Conservation (phyloP, 495 filamentous ascomycete species). For the Aspergillus mulundensis region DNA sequence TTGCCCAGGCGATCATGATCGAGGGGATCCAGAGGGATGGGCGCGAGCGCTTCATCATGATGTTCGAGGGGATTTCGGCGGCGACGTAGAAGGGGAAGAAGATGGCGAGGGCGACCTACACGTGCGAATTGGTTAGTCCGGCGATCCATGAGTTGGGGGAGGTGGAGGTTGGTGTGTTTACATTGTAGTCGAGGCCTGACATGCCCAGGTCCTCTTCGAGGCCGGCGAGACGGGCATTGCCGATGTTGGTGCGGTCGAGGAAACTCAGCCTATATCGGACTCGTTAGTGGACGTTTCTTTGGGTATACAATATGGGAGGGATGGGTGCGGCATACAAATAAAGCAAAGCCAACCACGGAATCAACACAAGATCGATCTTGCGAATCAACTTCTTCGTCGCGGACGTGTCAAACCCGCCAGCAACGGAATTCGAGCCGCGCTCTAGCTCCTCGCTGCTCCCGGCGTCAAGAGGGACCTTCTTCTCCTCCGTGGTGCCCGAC, state of each 20-base stretch:
- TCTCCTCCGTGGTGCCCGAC: constrained; percentile 2
- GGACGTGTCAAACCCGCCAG: not conserved
- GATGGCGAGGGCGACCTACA: constrained; percentile 14
- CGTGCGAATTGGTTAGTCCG: not conserved
- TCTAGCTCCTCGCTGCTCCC: constrained; percentile 10
- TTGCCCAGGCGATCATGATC: constrained; percentile 15
- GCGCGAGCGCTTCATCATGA: constrained; percentile 16
- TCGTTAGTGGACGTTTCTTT: no score
- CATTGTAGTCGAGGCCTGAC: constrained; percentile 15
- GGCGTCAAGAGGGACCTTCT: constrained; percentile 4
- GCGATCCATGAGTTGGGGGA: no score
- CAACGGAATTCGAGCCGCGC: not conserved
- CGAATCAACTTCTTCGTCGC: constrained; percentile 12
- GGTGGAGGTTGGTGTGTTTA: no score
- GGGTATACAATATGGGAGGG: no score
- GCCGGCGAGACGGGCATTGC: constrained; percentile 13
- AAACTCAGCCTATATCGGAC: constrained; percentile 10
- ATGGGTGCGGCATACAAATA: constrained; percentile 12
- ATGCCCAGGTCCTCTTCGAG: constrained; percentile 13
- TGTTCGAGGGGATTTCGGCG: constrained; percentile 16
- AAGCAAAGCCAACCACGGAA: constrained; percentile 16
- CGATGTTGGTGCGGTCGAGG: constrained; percentile 17
- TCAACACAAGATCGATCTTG: constrained; percentile 15
- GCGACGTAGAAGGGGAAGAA: constrained; percentile 19
- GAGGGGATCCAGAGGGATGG: constrained; percentile 11